Base-by-base conservation (phyloP, 371 early-diverging fungal genomes). In the Mortierella sp. region DNA sequence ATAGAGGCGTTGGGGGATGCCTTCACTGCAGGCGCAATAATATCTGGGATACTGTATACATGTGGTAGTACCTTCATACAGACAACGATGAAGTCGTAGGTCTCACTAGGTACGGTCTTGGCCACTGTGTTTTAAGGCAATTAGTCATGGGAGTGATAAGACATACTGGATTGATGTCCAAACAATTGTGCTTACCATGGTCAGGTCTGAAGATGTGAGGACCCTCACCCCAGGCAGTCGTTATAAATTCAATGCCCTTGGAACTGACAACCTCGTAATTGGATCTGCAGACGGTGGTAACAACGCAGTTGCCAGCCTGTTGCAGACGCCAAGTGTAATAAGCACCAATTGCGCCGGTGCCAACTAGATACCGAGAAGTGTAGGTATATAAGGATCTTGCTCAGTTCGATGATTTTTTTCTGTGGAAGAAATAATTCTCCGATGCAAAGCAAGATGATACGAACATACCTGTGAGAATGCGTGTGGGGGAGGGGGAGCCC, bases 311-410 rank as follows among this genome's bases (percentile, higher is more conserved):
- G 22, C 87, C 88, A 19, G 87, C 77, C 41, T 86, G 81, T 22
- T 93, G 87, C 61, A 96, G 84, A 55, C 94, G 89, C 88, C 91
- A 92, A 16, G 88, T 90, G 75, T 92, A 94, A 68, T 93, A 87
- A 41, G 93, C 89, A 47, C 95, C 96, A 28, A 96, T 86, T 40
- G 94, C 96, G 15, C 96, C 96, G n/a, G 92, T 89, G 47, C 96
- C 96, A 52, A 96, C 93, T 92, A 78, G 7, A 43, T 16, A 59
- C 5, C 11, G 5, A 19, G 19, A 28, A 28, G 32, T 58, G 55
- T 22, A 22, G 55, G 40, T 55, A 28, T 28, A 32, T 55, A 55
- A 52, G 8, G 19, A 19, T 5, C 52, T 21, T 52, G 22, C 24
- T 32, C 32, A 58, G 19, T 58, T 15, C 28, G 19, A 3, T 32